Evolutionary conservation across 805 yeast genomes (phyloP), one percentile per base, ranked within the genome.

Genomic region (Ogataea minuta): DNA sequence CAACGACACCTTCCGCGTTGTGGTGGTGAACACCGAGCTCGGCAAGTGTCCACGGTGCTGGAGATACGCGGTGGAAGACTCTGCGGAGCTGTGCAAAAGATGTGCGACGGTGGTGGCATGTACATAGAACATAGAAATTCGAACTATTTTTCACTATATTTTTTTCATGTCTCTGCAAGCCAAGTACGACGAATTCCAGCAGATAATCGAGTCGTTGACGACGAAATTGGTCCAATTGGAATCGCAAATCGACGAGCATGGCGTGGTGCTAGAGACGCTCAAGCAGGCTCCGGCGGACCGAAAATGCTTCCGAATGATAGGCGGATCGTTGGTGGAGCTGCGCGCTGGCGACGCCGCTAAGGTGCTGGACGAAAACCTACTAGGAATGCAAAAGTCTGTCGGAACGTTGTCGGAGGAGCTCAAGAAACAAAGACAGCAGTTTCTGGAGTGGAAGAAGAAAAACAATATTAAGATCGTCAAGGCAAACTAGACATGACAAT

Each of bases 1-100:
- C 2, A 46, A 70, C 2, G 60, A 52, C 6, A 67, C 59, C 3
- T 31, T 69, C 6, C 49, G 48, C 1, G 52, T 76, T 4, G 46
- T 58, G 2, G 71, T 83, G 2, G 61, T 68, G 38, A 52, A 49
- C 34, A 48, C 63, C 30, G 41, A 57, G 0, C 54, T 66, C 2
- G 63, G 64, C 36, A 89, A 89, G 54, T 93, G 99, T 59, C 95
- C 96, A 6, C 74, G 99, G 57, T 93, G 99, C 63, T 93, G 99
- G 99, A 86, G 86, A 54, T 79, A 64, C 56, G 76, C 75, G 6
- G 67, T 95, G 0, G 60, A 54, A 0, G 50, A 45, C 0, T 78
- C 71, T 24, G 77, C 77, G 9, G 60, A 59, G 1, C 64, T 89
- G 20, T 91, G 99, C 60, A 28, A 38, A 1, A 74, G 93, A 49